These are phyloP conservation scores for Polyporus arcularius DNA, from an alignment of 768 basidiomycete genomes.

Conservation along the genomic window DNA sequence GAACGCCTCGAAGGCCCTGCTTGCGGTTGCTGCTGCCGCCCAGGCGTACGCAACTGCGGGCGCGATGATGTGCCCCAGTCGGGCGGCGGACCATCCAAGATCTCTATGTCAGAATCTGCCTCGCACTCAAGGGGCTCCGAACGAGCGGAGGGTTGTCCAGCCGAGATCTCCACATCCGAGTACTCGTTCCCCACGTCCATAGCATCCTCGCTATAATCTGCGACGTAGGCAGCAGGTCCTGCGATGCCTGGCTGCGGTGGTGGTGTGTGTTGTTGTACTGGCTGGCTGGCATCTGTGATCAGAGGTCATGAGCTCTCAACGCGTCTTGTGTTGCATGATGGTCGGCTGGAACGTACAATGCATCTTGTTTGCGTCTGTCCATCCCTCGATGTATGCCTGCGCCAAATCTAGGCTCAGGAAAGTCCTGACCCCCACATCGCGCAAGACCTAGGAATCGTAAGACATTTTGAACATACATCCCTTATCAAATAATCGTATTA, in stretches of 20 bases:
- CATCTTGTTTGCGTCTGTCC: constrained; percentile 7
- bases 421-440: too few species aligned
- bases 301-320: neutral
- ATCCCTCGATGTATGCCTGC: neutral
- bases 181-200: constrained; percentile 5
- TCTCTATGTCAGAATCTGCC: neutral
- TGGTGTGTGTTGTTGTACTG: constrained; percentile 1
- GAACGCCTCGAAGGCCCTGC: neutral
- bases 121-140: neutral
- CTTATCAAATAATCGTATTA: neutral
- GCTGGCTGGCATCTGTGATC: neutral
- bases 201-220: neutral
- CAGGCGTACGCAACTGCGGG: neutral
- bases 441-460: too few species aligned
- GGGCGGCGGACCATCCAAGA: neutral
- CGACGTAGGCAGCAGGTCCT: neutral
- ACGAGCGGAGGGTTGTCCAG: neutral
- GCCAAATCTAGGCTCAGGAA: too few species aligned
- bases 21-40: neutral
- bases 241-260: neutral
- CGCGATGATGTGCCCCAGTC: neutral
- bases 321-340: too few species aligned
- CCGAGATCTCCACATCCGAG: neutral
- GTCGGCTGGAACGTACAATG: neutral
- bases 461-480: too few species aligned